Evolutionary conservation across 805 yeast species (phyloP), one percentile per base, ranked within the genome.

Genomic region (Wilhelminamyces savonicus): DNA sequence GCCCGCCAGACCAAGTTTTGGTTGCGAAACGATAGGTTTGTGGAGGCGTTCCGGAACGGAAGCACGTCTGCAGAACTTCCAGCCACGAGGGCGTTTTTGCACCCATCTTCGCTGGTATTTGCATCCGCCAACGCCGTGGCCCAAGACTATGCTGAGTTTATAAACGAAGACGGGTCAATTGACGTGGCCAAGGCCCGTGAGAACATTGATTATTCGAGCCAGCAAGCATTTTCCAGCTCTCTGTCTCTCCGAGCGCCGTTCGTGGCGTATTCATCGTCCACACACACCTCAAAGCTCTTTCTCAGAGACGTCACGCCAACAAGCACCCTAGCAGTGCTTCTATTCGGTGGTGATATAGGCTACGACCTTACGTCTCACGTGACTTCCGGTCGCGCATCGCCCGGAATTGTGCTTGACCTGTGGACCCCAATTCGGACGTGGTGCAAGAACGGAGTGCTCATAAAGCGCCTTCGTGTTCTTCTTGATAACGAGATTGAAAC

Each of bases 381-480:
- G 0, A 60, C 71, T 1, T 47, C 53, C 5, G 70, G 71, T 2
- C 67, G 61, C 23, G 68, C 77, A 4, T 72, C 87, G 0, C 94
- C 95, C 0, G 97, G 97, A 14, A 73, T 92, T 21, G 76, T 86
- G 7, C 59, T 90, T 32, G 95, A 85, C 42, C 69, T 70, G n/a
- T 88, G 97, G 97, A 56, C 85, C 20, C 94, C 96, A 1, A 69
- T 90, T 9, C 68, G 84, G 37, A 85, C 96, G 1, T 90, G 97
- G 97, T 82, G 95, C 40, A 83, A 92, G 41, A 85, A 88, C 45
- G 97, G 88, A 1, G 95, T 90, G 2, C 59, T 90, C 27, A 69
- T 88, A 18, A 82, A 83, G 34, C 75, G 80, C 35, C 56, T 90
- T 32, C 62, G 94, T 43, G 47, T 56, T 8, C 50, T 85, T 27